Evolutionary conservation across 768 basidiomycete genomes (phyloP).

Genomic region (Nidula microcarpa): DNA sequence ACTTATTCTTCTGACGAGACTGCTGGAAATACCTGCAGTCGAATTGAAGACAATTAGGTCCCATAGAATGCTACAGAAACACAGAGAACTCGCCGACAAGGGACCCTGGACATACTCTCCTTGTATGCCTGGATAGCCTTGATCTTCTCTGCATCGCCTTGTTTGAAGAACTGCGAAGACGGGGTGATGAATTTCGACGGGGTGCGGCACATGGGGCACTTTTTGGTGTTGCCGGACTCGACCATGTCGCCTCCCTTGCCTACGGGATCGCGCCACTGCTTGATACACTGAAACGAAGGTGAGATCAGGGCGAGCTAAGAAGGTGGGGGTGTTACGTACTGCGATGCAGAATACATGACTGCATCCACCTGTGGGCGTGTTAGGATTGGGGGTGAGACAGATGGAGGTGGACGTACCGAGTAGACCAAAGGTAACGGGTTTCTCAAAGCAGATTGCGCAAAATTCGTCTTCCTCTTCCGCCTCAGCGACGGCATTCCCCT

Average conservation of each 20-base stretch:
- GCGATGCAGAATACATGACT: conserved; percentile 75
- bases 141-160: conserved; percentile 50
- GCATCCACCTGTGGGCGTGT: conserved; percentile 53
- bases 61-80: not conserved
- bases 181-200: conserved; percentile 69
- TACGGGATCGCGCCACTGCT: conserved; percentile 68
- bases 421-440: conserved; percentile 64
- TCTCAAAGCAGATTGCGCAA: conserved; percentile 77
- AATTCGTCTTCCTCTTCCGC: conserved; percentile 36
- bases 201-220: conserved; percentile 75
- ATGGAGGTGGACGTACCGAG: conserved; percentile 40
- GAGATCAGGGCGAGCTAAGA: conserved; percentile 1
- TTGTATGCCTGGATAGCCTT: conserved; percentile 56
- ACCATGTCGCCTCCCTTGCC: conserved; percentile 49
- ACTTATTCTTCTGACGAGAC: conserved; percentile 34
- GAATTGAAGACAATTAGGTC: not conserved
- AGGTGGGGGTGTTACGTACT: conserved; percentile 31
- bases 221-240: conserved; percentile 62
- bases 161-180: conserved; percentile 63
- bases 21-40: conserved; percentile 55
- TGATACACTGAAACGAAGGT: conserved; percentile 56
- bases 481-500: conserved; percentile 5
- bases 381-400: conserved; percentile 1
- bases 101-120: conserved; percentile 66
- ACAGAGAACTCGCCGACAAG: conserved; percentile 52